phyloP scores from a whole-genome alignment of 2,329 filamentous ascomycete species.

The Colletotrichum paranaense region DNA sequence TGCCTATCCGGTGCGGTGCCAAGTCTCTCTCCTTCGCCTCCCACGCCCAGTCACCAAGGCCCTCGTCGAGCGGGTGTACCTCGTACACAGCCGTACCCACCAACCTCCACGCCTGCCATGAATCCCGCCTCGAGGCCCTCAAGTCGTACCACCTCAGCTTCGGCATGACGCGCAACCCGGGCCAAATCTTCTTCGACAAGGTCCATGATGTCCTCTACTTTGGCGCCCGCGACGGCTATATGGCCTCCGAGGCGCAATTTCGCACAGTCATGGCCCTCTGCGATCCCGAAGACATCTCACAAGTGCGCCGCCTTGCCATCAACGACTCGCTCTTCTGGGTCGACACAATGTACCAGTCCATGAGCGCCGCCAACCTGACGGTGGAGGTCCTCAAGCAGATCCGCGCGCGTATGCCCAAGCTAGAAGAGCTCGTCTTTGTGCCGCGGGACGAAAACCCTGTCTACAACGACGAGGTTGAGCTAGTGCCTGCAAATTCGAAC shows the following conservation, averaged over 20 bases:
- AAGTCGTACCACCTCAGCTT: conserved; percentile 54
- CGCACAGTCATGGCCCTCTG: conserved; percentile 56
- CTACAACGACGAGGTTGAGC: conserved; percentile 42
- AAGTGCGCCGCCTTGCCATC: conserved; percentile 56
- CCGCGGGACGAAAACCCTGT: conserved; percentile 50
- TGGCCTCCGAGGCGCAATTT: conserved; percentile 58
- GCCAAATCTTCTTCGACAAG: conserved; percentile 55
- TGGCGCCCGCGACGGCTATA: conserved; percentile 56
- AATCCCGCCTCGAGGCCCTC: conserved; percentile 57
- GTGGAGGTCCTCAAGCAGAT: conserved; percentile 53
- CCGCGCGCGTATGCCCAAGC: conserved; percentile 48
- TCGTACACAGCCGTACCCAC: conserved; percentile 54
- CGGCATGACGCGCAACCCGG: conserved; percentile 53
- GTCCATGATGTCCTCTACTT: conserved; percentile 59
- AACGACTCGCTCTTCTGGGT: conserved; percentile 56
- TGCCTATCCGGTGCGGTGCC: conserved; percentile 54
- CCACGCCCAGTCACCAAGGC: conserved; percentile 11
- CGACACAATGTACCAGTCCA: conserved; percentile 48
- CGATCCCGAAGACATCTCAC: conserved; percentile 51
- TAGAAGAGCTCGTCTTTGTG: conserved; percentile 58
- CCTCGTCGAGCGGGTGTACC: conserved; percentile 48
- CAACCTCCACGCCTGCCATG: conserved; percentile 58
- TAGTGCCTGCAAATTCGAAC: conserved; percentile 39
- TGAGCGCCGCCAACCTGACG: conserved; percentile 52
- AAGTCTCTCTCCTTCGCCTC: conserved; percentile 41